Percentiles rank a stretch among this genome's conserved stretches.
Conservation (phyloP, 345 rosid genomes). For the Aethionema arabicum region DNA sequence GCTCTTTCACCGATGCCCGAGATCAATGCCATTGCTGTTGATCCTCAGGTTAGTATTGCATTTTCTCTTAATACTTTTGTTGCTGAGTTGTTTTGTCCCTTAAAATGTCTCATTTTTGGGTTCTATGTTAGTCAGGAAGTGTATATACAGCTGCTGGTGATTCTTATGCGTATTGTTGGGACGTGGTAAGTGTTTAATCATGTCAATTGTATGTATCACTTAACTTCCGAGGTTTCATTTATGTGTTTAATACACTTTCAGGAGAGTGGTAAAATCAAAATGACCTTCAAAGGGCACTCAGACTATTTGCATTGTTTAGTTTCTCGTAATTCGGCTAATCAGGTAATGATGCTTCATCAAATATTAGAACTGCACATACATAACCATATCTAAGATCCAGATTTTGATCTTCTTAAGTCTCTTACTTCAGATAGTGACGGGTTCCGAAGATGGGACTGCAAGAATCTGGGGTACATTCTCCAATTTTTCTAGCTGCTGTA, state of each 20-base stretch:
- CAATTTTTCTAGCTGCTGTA: not conserved
- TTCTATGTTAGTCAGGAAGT: constrained; percentile 59
- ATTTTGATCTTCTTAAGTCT: constrained; percentile 22
- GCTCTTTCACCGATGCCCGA: constrained; percentile 93
- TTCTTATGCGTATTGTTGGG: constrained; percentile 96
- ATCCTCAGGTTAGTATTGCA: constrained; percentile 52
- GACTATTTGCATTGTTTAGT: constrained; percentile 85
- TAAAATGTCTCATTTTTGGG: constrained; percentile 4
- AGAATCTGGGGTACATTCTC: constrained; percentile 80
- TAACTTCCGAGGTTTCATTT: not conserved
- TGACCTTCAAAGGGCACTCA: constrained; percentile 79
- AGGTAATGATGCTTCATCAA: constrained; percentile 47
- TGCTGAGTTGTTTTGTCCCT: not conserved
- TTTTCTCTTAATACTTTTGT: constrained; percentile 9
- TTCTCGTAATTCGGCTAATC: constrained; percentile 65
- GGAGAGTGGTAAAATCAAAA: constrained; percentile 79
- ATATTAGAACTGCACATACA: not conserved
- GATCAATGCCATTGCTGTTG: constrained; percentile 77
- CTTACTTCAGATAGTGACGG: constrained; percentile 70
- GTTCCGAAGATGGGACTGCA: constrained; percentile 98
- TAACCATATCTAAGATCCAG: not conserved
- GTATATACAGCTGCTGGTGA: constrained; percentile 90
- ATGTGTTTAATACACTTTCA: constrained; percentile 40
- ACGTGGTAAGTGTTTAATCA: constrained; percentile 69
- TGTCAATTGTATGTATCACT: constrained; percentile 27